phyloP scores from a whole-genome alignment of 2,329 filamentous ascomycete species.

The Sporothrix phasma region DNA sequence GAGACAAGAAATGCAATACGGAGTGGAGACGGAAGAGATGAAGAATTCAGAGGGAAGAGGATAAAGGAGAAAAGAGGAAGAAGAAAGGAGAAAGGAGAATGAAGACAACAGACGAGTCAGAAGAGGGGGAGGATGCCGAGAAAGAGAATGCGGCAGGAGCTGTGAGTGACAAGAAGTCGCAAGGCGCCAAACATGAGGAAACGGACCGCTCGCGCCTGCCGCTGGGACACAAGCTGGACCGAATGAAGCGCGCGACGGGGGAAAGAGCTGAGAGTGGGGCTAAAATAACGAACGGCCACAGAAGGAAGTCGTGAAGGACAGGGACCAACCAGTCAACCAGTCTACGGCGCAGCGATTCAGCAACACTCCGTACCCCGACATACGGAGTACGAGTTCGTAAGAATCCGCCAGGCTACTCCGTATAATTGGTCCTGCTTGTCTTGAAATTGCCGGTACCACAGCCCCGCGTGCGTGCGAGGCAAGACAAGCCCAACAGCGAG shows the following conservation, averaged over 20 bases:
- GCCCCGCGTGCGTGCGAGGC: no score
- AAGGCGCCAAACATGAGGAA: not conserved
- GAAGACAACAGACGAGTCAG: no score
- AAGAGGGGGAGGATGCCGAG: not conserved
- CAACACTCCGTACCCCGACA: no score
- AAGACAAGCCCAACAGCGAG: not conserved
- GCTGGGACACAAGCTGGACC: not conserved
- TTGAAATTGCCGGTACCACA: constrained; percentile 10
- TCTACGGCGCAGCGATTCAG: constrained; percentile 1
- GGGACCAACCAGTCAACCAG: constrained; percentile 1
- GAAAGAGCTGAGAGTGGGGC: not conserved
- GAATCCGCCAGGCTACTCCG: not conserved
- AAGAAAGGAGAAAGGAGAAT: not conserved
- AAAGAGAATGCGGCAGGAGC: not conserved
- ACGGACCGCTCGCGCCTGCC: not conserved
- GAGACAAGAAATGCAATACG: not conserved
- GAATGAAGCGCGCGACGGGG: not conserved
- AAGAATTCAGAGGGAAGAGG: not conserved
- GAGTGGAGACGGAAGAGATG: not conserved
- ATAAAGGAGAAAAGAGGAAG: not conserved
- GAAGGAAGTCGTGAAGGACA: not conserved
- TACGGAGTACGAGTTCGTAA: not conserved
- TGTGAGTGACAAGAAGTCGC: not conserved
- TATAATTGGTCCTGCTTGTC: not conserved
- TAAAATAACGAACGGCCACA: not conserved